phyloP scores from a whole-genome alignment of 495 filamentous ascomycete species.

The Endocarpon pusillum region DNA sequence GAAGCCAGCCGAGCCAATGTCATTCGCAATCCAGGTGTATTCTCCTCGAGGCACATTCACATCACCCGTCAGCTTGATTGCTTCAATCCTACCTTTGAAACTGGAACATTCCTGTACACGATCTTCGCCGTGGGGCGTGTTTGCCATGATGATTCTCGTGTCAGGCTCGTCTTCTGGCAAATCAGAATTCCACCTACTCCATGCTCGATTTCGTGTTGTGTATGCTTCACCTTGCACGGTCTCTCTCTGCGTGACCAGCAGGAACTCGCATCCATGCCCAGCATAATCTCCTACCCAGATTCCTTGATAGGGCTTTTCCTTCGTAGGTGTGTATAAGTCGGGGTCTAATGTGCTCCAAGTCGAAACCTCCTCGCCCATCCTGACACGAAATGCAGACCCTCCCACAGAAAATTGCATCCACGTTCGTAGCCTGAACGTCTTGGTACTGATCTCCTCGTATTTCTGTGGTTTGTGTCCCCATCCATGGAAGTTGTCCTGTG shows the following conservation, averaged over 20 bases:
- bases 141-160: constrained; percentile 2
- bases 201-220: no score
- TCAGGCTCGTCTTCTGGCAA: background rate
- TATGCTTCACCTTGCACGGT: constrained; percentile 4
- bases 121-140: constrained; percentile 1
- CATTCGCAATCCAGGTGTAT: constrained; percentile 58
- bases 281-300: constrained; percentile 89
- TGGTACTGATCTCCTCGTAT: constrained; percentile 37
- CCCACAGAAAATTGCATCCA: constrained; percentile 42
- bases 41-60: constrained; percentile 76
- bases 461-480: constrained; percentile 23
- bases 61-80: constrained; percentile 83
- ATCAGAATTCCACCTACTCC: no score
- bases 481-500: constrained; percentile 19
- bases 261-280: constrained; percentile 75
- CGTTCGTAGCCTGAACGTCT: constrained; percentile 52
- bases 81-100: constrained; percentile 49
- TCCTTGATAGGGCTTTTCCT: constrained; percentile 64
- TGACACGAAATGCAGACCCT: constrained; percentile 18
- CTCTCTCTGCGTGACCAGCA: constrained; percentile 50
- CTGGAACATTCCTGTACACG: no score
- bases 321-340: constrained; percentile 55
- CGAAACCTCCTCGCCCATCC: constrained; percentile 44
- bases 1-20: constrained; percentile 48
- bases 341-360: constrained; percentile 65